These are phyloP conservation scores for Candida wancherniae DNA, from an alignment of 805 yeast genomes.

Conservation along the genomic window DNA sequence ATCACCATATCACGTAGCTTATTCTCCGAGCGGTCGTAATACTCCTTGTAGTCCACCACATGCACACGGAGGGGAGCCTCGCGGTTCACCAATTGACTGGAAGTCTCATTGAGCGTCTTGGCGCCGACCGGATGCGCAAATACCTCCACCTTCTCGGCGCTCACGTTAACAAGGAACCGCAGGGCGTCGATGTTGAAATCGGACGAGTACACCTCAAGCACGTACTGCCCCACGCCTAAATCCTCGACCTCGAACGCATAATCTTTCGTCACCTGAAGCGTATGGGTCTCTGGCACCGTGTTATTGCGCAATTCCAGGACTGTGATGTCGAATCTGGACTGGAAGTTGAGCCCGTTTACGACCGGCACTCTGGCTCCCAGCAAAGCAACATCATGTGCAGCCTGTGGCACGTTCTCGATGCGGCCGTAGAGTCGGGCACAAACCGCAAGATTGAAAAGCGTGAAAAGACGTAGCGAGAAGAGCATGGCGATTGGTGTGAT, in stretches of 20 bases:
- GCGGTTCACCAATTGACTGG: slow-evolving; percentile 12
- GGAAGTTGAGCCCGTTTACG: slow-evolving; percentile 34
- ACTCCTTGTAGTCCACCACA: slow-evolving; percentile 23
- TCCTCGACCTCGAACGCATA: slow-evolving; percentile 23
- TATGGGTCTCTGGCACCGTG: not conserved
- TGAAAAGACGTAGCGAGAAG: too few species aligned
- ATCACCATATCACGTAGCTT: slow-evolving; percentile 29
- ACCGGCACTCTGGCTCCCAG: slow-evolving; percentile 12
- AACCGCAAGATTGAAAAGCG: too few species aligned
- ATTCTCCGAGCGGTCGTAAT: slow-evolving; percentile 30
- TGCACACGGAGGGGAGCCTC: slow-evolving; percentile 20
- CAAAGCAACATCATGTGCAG: slow-evolving; percentile 11
- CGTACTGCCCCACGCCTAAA: slow-evolving; percentile 30
- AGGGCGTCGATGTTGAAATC: slow-evolving; percentile 28
- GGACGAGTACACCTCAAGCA: slow-evolving; percentile 30
- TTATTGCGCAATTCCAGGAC: slow-evolving; percentile 9
- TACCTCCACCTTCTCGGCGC: slow-evolving; percentile 19
- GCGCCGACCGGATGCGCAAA: slow-evolving; percentile 19
- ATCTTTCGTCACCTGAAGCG: slow-evolving; percentile 19
- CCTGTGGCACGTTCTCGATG: slow-evolving; percentile 26
- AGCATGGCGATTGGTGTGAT: too few species aligned
- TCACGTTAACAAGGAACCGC: slow-evolving; percentile 25
- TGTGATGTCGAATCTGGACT: slow-evolving; percentile 25
- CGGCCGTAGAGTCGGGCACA: slow-evolving; percentile 21
- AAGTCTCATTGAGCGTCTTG: slow-evolving; percentile 16